Conservation (phyloP, 805 yeast species). For the Monosporozyma unispora region DNA sequence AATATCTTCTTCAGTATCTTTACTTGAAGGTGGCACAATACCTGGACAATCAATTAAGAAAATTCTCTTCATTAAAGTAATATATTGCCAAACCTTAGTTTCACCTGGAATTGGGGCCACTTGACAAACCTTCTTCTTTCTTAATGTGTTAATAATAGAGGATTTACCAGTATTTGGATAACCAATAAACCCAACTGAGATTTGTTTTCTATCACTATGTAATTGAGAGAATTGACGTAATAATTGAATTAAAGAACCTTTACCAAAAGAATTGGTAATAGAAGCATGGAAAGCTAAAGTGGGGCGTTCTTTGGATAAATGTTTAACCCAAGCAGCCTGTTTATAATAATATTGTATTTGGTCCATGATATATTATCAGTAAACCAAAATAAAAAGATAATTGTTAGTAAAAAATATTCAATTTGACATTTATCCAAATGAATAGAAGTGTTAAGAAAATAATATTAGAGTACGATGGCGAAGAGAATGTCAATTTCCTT, state of each 20-base stretch:
- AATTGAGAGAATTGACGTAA: slow-evolving; percentile 85
- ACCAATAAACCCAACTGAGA: slow-evolving; percentile 94
- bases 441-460: neutral
- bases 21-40: slow-evolving; percentile 90
- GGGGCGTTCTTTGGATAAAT: slow-evolving; percentile 82
- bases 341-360: slow-evolving; percentile 7
- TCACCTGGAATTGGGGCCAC: slow-evolving; percentile 99
- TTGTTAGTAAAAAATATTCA: slow-evolving; percentile 9
- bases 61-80: slow-evolving; percentile 91
- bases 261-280: slow-evolving; percentile 94
- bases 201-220: slow-evolving; percentile 89
- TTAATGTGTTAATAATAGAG: slow-evolving; percentile 84
- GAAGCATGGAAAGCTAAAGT: slow-evolving; percentile 98
- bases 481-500: slow-evolving; percentile 63
- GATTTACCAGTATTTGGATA: slow-evolving; percentile 99
- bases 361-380: slow-evolving; percentile 2
- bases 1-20: slow-evolving; percentile 86
- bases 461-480: neutral
- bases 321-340: slow-evolving; percentile 98
- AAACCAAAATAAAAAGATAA: slow-evolving; percentile 2
- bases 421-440: neutral
- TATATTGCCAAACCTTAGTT: slow-evolving; percentile 98
- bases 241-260: slow-evolving; percentile 89
- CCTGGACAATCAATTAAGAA: slow-evolving; percentile 98
- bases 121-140: slow-evolving; percentile 90